Conservation (phyloP, 179 eudicot species). For the Camellia oleifera region DNA sequence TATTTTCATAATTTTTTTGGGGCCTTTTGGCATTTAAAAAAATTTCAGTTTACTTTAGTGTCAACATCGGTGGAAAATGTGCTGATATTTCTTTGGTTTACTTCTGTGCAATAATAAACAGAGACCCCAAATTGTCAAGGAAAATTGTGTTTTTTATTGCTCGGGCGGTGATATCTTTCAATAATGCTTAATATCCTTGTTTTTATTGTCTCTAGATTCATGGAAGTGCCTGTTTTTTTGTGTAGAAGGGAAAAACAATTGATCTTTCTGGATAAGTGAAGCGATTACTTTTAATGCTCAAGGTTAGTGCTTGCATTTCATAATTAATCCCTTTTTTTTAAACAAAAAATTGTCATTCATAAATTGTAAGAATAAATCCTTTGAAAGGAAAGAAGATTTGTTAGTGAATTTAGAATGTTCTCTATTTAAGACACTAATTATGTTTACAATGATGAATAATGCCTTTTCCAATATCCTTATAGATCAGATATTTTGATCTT, state of each 20-base stretch:
- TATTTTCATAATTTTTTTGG: neutral
- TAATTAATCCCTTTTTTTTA: no score
- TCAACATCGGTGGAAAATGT: neutral
- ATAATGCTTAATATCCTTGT: neutral
- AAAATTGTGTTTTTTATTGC: neutral
- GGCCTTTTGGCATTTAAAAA: neutral
- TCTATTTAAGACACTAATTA: neutral
- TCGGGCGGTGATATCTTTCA: neutral
- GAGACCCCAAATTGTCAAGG: slow-evolving; percentile 1
- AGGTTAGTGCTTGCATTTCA: neutral
- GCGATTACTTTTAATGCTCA: neutral
- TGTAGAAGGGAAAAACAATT: neutral
- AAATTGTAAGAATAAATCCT: neutral
- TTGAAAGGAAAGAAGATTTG: neutral
- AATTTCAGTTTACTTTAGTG: neutral
- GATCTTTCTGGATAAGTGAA: neutral
- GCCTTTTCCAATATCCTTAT: neutral
- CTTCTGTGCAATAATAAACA: neutral
- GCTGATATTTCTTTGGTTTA: neutral
- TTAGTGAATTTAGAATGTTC: neutral
- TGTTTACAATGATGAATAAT: neutral
- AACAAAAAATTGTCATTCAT: neutral
- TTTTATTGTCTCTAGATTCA: neutral
- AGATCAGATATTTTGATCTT: slow-evolving; percentile 6
- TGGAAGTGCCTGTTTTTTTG: neutral